Conservation (phyloP, 805 yeast genomes). For the Ogataea trehalophila region DNA sequence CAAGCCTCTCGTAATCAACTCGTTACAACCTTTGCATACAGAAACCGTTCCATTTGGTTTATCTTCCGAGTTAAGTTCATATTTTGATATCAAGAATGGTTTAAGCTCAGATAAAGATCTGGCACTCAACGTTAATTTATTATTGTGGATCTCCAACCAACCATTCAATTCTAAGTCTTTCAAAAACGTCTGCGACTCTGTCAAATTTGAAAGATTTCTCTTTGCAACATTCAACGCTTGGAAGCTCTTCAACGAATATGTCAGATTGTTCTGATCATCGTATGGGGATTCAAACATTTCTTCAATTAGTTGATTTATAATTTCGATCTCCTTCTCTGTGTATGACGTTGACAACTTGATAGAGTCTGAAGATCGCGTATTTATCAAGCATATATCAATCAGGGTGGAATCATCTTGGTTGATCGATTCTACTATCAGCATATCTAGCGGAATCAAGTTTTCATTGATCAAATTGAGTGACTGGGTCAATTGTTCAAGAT, state of each 20-base stretch:
- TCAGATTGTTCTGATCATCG: conserved; percentile 22
- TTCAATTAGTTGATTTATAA: conserved; percentile 44
- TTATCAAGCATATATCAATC: conserved; percentile 25
- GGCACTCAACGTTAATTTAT: conserved; percentile 34
- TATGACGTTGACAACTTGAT: conserved; percentile 33
- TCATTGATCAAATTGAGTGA: conserved; percentile 22
- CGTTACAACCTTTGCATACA: conserved; percentile 47
- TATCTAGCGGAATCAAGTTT: conserved; percentile 33
- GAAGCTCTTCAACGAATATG: conserved; percentile 32
- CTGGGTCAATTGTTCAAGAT: conserved; percentile 3
- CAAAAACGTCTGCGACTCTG: conserved; percentile 36
- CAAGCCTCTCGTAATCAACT: conserved; percentile 49
- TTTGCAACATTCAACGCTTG: conserved; percentile 32
- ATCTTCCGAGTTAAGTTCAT: conserved; percentile 29
- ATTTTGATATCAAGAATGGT: conserved; percentile 38
- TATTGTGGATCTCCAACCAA: conserved; percentile 42
- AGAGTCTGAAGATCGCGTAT: conserved; percentile 35
- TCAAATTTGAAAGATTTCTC: conserved; percentile 14
- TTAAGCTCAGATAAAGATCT: conserved; percentile 45
- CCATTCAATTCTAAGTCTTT: conserved; percentile 41
- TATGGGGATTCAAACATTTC: conserved; percentile 29
- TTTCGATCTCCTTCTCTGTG: conserved; percentile 35
- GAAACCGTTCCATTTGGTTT: conserved; percentile 35
- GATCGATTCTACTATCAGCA: conserved; percentile 31
- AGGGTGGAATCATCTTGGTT: conserved; percentile 33